A percentile compares a stretch with the other conserved stretches of the same genome.
phyloP scores from a whole-genome alignment of 495 filamentous ascomycete species.

The Talaromyces liani region DNA sequence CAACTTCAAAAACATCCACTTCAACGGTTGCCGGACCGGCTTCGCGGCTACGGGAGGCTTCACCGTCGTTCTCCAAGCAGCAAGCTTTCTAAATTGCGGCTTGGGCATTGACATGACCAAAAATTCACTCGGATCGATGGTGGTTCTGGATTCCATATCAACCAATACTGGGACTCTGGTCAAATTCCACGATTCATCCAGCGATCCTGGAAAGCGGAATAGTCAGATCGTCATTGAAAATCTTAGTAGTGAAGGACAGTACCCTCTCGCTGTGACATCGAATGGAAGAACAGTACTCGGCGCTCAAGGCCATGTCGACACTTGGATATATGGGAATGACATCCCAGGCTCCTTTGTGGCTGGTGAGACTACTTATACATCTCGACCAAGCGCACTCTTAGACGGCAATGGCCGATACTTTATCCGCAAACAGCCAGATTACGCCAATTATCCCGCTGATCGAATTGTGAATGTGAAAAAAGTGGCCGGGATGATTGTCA shows the following conservation, averaged over 20 bases:
- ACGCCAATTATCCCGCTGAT: constrained; percentile 22
- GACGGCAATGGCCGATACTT: constrained; percentile 34
- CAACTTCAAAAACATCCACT: constrained; percentile 40
- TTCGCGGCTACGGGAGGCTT: constrained; percentile 33
- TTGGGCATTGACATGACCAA: constrained; percentile 27
- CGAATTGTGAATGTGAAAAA: constrained; percentile 33
- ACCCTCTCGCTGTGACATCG: constrained; percentile 24
- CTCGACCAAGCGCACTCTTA: constrained; percentile 31
- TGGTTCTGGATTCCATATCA: constrained; percentile 34
- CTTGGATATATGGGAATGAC: constrained; percentile 35
- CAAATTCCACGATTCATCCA: constrained; percentile 36
- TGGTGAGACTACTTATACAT: constrained; percentile 24
- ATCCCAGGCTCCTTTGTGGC: constrained; percentile 26
- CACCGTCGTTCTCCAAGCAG: constrained; percentile 32
- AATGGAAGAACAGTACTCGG: constrained; percentile 33
- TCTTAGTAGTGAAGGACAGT: constrained; percentile 16
- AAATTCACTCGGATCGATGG: constrained; percentile 42
- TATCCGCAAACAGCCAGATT: constrained; percentile 49
- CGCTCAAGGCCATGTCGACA: constrained; percentile 35
- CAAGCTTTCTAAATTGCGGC: constrained; percentile 24
- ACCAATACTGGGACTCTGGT: constrained; percentile 44
- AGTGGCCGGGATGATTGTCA: constrained; percentile 13
- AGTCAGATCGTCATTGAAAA: constrained; percentile 34
- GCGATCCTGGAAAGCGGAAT: constrained; percentile 23
- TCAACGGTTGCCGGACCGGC: constrained; percentile 29